Conservation (phyloP, 805 yeast genomes). For the Myxozyma neglecta region DNA sequence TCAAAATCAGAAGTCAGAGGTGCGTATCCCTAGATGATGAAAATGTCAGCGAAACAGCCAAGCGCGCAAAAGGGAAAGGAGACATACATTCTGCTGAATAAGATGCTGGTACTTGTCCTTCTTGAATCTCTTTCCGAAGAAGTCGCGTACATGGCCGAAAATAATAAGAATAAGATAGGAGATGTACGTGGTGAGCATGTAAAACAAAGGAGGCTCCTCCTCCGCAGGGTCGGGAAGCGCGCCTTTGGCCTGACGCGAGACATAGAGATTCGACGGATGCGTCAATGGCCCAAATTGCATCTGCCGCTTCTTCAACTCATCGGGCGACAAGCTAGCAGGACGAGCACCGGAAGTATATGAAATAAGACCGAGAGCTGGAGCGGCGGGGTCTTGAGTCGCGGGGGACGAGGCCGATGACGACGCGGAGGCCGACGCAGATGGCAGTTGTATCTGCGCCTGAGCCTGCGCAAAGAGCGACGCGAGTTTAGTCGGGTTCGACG, state of each 20-base stretch:
- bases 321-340: conserved; percentile 3
- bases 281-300: conserved; percentile 29
- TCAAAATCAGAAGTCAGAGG: conserved; percentile 96
- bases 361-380: conserved; percentile 20
- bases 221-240: conserved; percentile 46
- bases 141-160: conserved; percentile 89
- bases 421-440: conserved; percentile 4
- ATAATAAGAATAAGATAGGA: conserved; percentile 81
- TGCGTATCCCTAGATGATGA: conserved; percentile 63
- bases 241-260: conserved; percentile 26
- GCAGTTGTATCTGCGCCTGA: conserved; percentile 26
- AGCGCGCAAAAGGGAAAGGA: background rate
- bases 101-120: conserved; percentile 66
- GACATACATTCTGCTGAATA: conserved; percentile 56
- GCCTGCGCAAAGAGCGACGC: conserved; percentile 31
- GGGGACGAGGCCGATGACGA: conserved; percentile 12
- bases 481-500: conserved; percentile 26
- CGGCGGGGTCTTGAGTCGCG: conserved; percentile 5
- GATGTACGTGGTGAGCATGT: conserved; percentile 78
- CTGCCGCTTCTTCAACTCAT: conserved; percentile 10
- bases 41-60: background rate
- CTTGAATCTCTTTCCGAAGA: conserved; percentile 71
- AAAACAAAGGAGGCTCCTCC: conserved; percentile 85
- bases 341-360: conserved; percentile 17
- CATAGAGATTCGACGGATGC: conserved; percentile 26